A percentile compares a stretch with the other conserved stretches of the same genome.
Conservation (phyloP, 225 moss, liverwort and hornwort species). For the Polytrichum commune region DNA sequence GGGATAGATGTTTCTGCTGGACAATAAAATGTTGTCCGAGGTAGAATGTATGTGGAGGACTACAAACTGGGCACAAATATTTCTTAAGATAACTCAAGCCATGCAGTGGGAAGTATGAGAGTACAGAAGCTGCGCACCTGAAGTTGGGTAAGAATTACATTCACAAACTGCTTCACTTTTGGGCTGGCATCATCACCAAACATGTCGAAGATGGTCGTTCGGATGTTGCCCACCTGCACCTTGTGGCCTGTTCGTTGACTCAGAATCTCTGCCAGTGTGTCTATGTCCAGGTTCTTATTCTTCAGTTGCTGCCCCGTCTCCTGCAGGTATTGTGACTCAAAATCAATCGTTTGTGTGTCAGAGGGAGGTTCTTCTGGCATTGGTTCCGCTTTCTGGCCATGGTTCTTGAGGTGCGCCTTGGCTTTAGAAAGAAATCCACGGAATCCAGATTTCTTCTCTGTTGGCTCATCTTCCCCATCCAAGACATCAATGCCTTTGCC, state of each 20-base stretch:
- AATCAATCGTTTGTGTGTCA: conserved; percentile 24
- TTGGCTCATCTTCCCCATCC: conserved; percentile 16
- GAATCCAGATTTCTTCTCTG: conserved; percentile 30
- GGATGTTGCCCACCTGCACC: conserved; percentile 76
- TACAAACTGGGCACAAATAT: neutral
- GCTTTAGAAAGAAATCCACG: conserved; percentile 37
- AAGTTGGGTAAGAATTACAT: conserved; percentile 55
- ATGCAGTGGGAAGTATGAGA: conserved; percentile 1
- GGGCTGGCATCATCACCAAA: conserved; percentile 90
- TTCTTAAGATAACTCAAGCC: neutral
- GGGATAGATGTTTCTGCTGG: neutral
- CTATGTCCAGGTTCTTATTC: conserved; percentile 43
- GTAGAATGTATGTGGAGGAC: neutral
- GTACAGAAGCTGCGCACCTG: conserved; percentile 22
- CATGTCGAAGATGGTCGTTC: conserved; percentile 76
- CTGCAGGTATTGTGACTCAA: conserved; percentile 43
- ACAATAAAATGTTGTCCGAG: neutral
- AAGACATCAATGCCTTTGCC: conserved; percentile 38
- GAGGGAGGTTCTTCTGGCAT: conserved; percentile 2
- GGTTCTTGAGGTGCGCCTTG: conserved; percentile 27
- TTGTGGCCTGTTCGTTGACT: conserved; percentile 75
- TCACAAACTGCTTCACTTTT: conserved; percentile 86
- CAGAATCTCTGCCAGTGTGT: conserved; percentile 62
- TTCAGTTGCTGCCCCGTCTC: conserved; percentile 34
- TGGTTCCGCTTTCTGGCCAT: neutral